These are phyloP conservation scores for Colletotrichum caudatum DNA, from an alignment of 2,329 filamentous ascomycete genomes.

Conservation along the genomic window DNA sequence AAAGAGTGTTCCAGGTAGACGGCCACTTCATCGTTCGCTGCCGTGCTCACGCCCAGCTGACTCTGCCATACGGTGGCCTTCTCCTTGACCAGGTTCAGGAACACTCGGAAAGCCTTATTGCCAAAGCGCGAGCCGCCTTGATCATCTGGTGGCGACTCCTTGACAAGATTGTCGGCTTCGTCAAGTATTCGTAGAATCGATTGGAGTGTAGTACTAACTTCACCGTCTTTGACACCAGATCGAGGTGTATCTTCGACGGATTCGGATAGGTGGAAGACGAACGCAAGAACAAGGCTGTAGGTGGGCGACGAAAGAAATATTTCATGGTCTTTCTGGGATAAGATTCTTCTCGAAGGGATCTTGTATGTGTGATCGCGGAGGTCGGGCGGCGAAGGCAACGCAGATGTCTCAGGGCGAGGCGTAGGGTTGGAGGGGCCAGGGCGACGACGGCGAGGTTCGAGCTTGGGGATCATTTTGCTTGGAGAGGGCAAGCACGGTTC, in stretches of 20 bases:
- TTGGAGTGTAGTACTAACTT: slow-evolving; percentile 70
- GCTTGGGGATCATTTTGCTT: slow-evolving; percentile 66
- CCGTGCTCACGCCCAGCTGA: slow-evolving; percentile 64
- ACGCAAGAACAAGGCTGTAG: slow-evolving; percentile 81
- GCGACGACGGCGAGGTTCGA: slow-evolving; percentile 73
- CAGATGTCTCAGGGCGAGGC: slow-evolving; percentile 81
- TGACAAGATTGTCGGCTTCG: slow-evolving; percentile 74
- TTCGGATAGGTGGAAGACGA: slow-evolving; percentile 88
- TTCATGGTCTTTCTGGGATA: slow-evolving; percentile 83
- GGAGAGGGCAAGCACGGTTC: background rate
- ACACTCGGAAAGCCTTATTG: slow-evolving; percentile 89
- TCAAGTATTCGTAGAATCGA: slow-evolving; percentile 78
- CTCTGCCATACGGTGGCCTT: slow-evolving; percentile 72
- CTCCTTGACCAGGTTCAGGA: slow-evolving; percentile 76
- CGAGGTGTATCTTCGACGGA: slow-evolving; percentile 78
- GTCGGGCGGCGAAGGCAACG: slow-evolving; percentile 76
- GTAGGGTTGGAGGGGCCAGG: slow-evolving; percentile 63
- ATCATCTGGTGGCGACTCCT: slow-evolving; percentile 81
- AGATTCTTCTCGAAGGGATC: slow-evolving; percentile 80
- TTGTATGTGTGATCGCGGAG: slow-evolving; percentile 71
- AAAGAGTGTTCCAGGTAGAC: slow-evolving; percentile 87
- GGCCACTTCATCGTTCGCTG: slow-evolving; percentile 76
- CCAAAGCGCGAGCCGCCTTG: slow-evolving; percentile 92
- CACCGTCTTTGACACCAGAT: slow-evolving; percentile 68
- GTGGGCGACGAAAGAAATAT: slow-evolving; percentile 83